Evolutionary conservation across 169 alveolate genomes (phyloP).

Genomic region (Besnoitia besnoiti): DNA sequence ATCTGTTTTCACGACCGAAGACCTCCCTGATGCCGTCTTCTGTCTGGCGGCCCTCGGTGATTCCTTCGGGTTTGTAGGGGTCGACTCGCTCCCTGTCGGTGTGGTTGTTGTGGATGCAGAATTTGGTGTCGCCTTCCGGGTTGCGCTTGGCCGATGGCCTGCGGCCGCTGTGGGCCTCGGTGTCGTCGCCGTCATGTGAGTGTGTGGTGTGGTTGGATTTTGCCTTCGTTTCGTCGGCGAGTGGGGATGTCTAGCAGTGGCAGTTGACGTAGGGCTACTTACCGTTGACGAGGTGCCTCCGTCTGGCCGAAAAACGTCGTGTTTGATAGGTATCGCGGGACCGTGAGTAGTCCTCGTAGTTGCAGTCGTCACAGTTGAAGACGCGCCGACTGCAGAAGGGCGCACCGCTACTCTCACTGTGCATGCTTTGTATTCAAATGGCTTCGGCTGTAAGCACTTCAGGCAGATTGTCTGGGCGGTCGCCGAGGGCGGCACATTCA

Average conservation of each 20-base stretch:
- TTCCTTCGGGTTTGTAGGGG: too few relatives aligned
- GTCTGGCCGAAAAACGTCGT: too few relatives aligned
- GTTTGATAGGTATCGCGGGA: too few relatives aligned
- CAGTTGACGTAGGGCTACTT: too few relatives aligned
- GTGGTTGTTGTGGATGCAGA: not conserved
- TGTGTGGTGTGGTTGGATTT: conserved; percentile 18
- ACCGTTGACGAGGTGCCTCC: too few relatives aligned
- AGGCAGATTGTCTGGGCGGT: not conserved
- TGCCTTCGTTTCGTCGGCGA: too few relatives aligned
- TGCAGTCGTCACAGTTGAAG: conserved; percentile 44
- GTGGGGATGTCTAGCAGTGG: too few relatives aligned
- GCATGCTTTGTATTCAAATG: not conserved
- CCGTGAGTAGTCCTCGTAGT: conserved; percentile 53
- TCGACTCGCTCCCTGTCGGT: too few relatives aligned
- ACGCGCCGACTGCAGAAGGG: not conserved
- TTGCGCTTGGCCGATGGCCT: not conserved
- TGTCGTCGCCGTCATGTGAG: conserved; percentile 12
- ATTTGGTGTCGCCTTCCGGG: not conserved
- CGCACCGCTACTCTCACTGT: not conserved
- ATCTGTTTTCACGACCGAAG: too few relatives aligned
- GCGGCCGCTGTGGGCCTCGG: conserved; percentile 27
- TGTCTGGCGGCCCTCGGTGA: too few relatives aligned
- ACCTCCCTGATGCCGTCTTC: too few relatives aligned
- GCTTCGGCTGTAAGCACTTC: not conserved
- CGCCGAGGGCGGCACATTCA: not conserved